Base-by-base conservation (phyloP, 768 basidiomycete species). In the Boletus rufocinnamomeus region DNA sequence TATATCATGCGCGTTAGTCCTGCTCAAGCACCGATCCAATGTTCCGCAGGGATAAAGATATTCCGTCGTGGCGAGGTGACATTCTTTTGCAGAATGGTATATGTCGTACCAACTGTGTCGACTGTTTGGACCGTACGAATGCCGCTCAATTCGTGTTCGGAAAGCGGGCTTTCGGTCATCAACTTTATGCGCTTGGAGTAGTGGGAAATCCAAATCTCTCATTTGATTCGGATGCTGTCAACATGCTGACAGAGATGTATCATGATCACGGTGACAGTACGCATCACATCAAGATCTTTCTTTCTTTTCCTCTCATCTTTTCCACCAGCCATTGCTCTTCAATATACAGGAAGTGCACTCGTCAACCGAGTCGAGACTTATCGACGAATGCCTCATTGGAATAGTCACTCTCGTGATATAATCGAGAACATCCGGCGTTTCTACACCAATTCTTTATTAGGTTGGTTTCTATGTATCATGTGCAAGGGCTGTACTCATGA, bases 231-330 rank as follows among this genome's bases (percentile, higher is more conserved):
- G 95, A 96, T 71, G 95, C 93, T 1, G 91, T 95, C 41, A 94
- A 95, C 70, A 95, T 98, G 85, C 69, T 99, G 64, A 98, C 95
- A 4, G 94, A 97, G 75, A 98, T 99, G 95, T 98, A 95, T 72
- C 94, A 96, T 69, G 94, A 97, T 71, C 95, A 97, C 64, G 94
- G 94, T 1, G 94, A 97, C 69, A 95, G 93, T 94, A 68, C 67
- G 90, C 74, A 21, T 35, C 32, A 5, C 21, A 40, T 62, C 11
- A 10, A 2, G 2, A 16, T 55, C 23, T 17, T 32, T 47, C 13
- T 7, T 23, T 30, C 2, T 17, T 4, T 32, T 27, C 3, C 2
- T 11, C 56, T 65, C 57, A 59, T 44, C 46, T 54, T 50, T 19
- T 30, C 38, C 6, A 34, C 6, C 56, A 95, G 95, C 94, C 1